Evolutionary conservation across 441 rosid species (phyloP).

Genomic region (Jatropha multifida): DNA sequence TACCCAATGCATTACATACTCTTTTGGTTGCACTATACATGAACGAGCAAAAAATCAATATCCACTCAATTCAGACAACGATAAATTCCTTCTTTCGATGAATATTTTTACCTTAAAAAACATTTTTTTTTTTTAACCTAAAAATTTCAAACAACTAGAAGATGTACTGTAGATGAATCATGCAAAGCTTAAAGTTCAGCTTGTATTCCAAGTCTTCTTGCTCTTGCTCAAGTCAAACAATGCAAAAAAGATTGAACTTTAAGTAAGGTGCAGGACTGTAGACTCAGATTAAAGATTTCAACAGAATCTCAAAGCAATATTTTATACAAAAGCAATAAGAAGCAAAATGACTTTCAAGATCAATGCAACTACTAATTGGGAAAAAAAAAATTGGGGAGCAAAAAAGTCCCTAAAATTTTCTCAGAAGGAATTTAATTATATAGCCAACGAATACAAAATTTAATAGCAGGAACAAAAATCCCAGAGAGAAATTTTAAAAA

Average conservation of each 20-base stretch:
- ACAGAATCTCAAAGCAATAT: neutral
- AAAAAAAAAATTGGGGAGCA: neutral
- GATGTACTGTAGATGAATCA: neutral
- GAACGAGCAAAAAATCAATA: neutral
- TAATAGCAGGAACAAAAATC: neutral
- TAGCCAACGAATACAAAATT: neutral
- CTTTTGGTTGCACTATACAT: neutral
- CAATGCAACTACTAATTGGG: no score
- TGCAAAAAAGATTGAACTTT: neutral
- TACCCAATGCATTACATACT: neutral
- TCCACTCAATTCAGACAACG: neutral
- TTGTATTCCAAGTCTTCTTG: neutral
- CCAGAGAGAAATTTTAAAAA: neutral
- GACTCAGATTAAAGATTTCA: neutral
- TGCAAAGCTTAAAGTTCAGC: neutral
- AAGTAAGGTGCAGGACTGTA: neutral
- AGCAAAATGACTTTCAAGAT: neutral
- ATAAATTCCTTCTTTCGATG: neutral
- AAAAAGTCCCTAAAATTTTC: neutral
- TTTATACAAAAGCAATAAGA: neutral
- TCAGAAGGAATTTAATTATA: neutral
- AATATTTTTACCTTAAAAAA: neutral
- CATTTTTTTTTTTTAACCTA: neutral
- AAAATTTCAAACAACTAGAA: neutral
- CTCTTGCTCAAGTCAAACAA: conserved; percentile 1